Percentiles rank a stretch among this genome's conserved stretches.
These are phyloP conservation scores for Fagopyrum esculentum DNA, from an alignment of 148 eudicot genomes.

Conservation along the genomic window DNA sequence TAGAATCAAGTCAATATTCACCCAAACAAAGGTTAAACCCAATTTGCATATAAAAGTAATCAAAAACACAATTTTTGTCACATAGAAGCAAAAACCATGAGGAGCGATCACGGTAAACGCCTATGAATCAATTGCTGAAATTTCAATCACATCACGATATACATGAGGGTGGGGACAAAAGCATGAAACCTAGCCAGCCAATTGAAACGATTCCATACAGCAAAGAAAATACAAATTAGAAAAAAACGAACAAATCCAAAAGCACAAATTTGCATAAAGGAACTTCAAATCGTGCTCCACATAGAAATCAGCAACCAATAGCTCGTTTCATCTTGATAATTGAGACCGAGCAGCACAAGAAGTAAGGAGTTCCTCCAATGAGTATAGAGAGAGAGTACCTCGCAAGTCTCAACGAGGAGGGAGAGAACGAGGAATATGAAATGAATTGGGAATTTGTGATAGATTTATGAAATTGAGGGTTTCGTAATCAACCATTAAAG, in stretches of 20 bases:
- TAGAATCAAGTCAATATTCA: neutral
- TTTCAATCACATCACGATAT: neutral
- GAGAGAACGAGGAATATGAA: neutral
- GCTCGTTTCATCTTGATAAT: neutral
- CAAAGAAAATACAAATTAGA: neutral
- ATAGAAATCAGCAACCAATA: neutral
- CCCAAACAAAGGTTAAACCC: neutral
- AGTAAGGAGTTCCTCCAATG: neutral
- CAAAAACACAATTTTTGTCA: neutral
- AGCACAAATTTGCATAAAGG: neutral
- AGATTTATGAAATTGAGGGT: neutral
- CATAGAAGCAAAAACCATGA: neutral
- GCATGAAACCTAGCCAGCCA: neutral
- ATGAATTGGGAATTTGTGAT: neutral
- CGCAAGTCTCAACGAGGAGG: neutral
- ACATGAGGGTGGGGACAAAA: neutral
- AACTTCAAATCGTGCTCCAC: neutral
- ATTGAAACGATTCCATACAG: neutral
- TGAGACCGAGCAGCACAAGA: neutral
- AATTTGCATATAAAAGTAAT: neutral
- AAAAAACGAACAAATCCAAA: neutral
- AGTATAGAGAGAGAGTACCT: neutral
- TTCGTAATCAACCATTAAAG: constrained; percentile 1
- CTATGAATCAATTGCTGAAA: neutral
- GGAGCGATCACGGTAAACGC: neutral